These are phyloP conservation scores for Linum lewisii DNA, from an alignment of 345 rosid species.

Conservation along the genomic window DNA sequence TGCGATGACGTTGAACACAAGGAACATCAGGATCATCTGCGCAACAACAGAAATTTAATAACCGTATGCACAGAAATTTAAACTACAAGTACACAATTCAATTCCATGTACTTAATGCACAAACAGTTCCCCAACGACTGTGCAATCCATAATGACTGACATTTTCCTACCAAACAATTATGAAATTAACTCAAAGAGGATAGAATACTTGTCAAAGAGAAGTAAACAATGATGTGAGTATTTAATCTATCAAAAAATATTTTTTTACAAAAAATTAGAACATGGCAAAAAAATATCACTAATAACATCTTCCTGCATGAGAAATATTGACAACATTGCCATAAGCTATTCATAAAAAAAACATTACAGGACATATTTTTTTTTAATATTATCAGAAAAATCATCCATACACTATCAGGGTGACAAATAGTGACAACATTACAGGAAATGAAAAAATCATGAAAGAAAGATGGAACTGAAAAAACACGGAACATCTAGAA, in stretches of 20 bases:
- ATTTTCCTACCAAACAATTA: not conserved
- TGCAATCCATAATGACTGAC: not conserved
- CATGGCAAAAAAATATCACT: not conserved
- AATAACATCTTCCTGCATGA: not conserved
- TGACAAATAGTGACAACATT: no score
- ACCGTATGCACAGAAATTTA: not conserved
- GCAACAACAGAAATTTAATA: constrained; percentile 6
- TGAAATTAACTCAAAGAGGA: not conserved
- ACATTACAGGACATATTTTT: no score
- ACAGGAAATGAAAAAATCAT: no score
- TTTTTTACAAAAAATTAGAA: not conserved
- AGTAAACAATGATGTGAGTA: not conserved
- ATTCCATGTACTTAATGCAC: not conserved
- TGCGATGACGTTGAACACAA: constrained; percentile 55
- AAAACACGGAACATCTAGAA: no score
- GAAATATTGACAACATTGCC: no score
- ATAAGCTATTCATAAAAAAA: no score
- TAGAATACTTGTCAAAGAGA: not conserved
- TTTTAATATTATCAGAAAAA: no score
- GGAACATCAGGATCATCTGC: constrained; percentile 75
- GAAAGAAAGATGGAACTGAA: no score
- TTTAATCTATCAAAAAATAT: not conserved
- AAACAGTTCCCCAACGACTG: not conserved
- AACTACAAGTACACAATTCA: not conserved
- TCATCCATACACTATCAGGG: no score